Conservation (phyloP, 176 grass and related monocot genomes). For the Tillandsia leiboldiana region DNA sequence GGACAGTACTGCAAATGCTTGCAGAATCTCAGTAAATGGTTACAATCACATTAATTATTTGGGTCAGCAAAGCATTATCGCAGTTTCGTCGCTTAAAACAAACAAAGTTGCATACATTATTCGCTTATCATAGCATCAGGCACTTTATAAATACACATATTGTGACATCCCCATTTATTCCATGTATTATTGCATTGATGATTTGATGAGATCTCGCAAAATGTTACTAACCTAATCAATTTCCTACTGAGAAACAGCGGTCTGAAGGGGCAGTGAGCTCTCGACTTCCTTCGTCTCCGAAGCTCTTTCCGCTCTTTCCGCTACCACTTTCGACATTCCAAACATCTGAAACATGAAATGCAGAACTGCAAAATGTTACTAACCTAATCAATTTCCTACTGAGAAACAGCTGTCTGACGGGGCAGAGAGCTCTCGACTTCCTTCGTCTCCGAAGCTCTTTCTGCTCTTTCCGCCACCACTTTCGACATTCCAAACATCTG, state of each 20-base stretch:
- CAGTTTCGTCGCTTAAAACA: too few relatives aligned
- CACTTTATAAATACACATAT: too few relatives aligned
- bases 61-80: too few relatives aligned
- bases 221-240: background rate
- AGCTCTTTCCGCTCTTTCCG: conserved; percentile 44
- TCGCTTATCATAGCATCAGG: too few relatives aligned
- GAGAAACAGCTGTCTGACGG: conserved; percentile 68
- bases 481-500: conserved; percentile 99
- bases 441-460: conserved; percentile 35
- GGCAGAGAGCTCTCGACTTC: conserved; percentile 63
- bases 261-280: conserved; percentile 72
- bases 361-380: background rate
- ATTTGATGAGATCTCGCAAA: background rate
- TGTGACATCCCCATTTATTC: too few relatives aligned
- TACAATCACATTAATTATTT: too few relatives aligned
- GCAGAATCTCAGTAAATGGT: too few relatives aligned
- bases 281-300: conserved; percentile 47
- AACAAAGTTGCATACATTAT: too few relatives aligned
- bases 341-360: conserved; percentile 56
- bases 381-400: conserved; percentile 25
- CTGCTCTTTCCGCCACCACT: conserved; percentile 49
- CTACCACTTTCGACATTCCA: conserved; percentile 78
- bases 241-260: conserved; percentile 53
- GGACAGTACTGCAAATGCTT: too few relatives aligned
- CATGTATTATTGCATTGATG: too few relatives aligned